Conservation (phyloP, 352 stramenopile species). For the Phytophthora macrochlamydospora region DNA sequence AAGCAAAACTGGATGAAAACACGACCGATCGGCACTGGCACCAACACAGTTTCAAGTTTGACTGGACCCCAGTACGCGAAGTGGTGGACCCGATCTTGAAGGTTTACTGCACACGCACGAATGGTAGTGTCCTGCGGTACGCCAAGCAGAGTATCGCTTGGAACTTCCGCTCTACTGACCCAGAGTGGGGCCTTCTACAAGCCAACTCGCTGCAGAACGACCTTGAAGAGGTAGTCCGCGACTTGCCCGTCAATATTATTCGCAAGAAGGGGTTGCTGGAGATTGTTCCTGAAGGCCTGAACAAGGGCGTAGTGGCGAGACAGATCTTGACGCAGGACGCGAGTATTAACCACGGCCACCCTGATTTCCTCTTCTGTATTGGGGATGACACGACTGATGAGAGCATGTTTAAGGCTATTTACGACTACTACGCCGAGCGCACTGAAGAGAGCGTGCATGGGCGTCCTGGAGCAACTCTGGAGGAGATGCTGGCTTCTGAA, state of each 20-base stretch:
- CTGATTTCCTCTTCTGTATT: slow-evolving; percentile 97
- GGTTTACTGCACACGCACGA: slow-evolving; percentile 96
- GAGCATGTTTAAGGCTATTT: slow-evolving; percentile 97
- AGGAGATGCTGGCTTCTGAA: slow-evolving; percentile 31
- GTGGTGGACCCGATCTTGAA: slow-evolving; percentile 93
- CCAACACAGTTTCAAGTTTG: slow-evolving; percentile 83
- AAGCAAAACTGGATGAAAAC: slow-evolving; percentile 32
- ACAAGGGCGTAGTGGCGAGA: slow-evolving; percentile 97
- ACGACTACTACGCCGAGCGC: slow-evolving; percentile 90
- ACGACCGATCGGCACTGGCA: slow-evolving; percentile 66
- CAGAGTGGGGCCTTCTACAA: slow-evolving; percentile 96
- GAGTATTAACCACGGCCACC: slow-evolving; percentile 70
- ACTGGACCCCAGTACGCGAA: slow-evolving; percentile 93
- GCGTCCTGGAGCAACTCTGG: slow-evolving; percentile 23
- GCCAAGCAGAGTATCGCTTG: slow-evolving; percentile 95
- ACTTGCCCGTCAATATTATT: slow-evolving; percentile 78
- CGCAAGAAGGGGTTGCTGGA: slow-evolving; percentile 94
- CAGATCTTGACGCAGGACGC: slow-evolving; percentile 93
- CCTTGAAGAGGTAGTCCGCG: slow-evolving; percentile 77
- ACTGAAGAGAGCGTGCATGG: slow-evolving; percentile 85
- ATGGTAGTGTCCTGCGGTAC: slow-evolving; percentile 94
- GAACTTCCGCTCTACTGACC: slow-evolving; percentile 97
- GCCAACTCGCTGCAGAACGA: slow-evolving; percentile 93
- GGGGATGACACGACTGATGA: slow-evolving; percentile 98
- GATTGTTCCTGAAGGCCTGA: slow-evolving; percentile 94